Evolutionary conservation across 2,329 filamentous ascomycete genomes (phyloP).

Genomic region (Sporothrix dimorphospora): DNA sequence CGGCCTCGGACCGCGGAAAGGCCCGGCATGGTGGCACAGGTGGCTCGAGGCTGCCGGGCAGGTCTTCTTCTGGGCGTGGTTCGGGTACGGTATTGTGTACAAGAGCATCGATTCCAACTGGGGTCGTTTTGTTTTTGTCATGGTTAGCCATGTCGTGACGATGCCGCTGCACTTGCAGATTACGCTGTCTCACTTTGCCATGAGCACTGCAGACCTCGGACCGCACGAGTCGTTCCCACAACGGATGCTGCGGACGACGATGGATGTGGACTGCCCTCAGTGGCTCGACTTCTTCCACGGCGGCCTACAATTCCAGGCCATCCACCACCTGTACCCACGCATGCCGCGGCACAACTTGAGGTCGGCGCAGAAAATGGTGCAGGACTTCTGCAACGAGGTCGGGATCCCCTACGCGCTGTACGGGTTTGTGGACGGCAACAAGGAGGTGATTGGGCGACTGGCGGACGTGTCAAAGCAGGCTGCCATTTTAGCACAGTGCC

Average conservation of each 20-base stretch:
- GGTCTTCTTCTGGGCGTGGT: constrained; percentile 83
- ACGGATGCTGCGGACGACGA: constrained; percentile 88
- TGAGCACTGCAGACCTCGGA: constrained; percentile 87
- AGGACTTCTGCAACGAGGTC: constrained; percentile 80
- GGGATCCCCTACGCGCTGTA: constrained; percentile 84
- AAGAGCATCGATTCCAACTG: constrained; percentile 68
- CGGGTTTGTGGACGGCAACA: constrained; percentile 82
- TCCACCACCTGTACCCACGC: constrained; percentile 83
- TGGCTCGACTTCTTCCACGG: constrained; percentile 92
- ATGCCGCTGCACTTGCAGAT: constrained; percentile 87
- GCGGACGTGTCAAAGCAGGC: constrained; percentile 81
- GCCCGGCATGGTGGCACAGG: constrained; percentile 80
- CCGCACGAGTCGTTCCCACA: constrained; percentile 85
- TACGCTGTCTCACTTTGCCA: constrained; percentile 88
- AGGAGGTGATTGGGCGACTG: constrained; percentile 74
- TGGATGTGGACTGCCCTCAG: constrained; percentile 86
- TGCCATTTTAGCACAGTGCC: constrained; percentile 74
- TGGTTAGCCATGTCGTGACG: constrained; percentile 79
- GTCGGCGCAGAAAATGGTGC: constrained; percentile 71
- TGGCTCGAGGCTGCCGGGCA: constrained; percentile 79
- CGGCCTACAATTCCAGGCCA: constrained; percentile 85
- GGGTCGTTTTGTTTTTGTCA: constrained; percentile 72
- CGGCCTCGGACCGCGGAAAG: constrained; percentile 71
- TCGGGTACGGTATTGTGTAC: constrained; percentile 81
- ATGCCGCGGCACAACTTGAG: constrained; percentile 85